Evolutionary conservation across 495 filamentous ascomycete genomes (phyloP).

Genomic region (Lophium mytilinum): DNA sequence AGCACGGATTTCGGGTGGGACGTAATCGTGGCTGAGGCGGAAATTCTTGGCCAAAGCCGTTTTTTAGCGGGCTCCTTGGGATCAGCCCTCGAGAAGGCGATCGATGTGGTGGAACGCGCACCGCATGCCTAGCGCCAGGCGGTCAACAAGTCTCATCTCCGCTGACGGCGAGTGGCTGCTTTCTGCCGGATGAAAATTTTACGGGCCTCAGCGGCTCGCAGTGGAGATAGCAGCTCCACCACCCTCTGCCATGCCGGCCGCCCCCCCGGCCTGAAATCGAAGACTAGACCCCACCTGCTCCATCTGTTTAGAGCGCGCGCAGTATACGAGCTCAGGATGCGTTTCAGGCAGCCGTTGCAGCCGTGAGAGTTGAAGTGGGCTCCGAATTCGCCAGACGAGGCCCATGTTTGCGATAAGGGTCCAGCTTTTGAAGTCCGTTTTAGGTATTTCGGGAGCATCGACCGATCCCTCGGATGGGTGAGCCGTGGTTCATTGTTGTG

Average conservation of each 20-base stretch:
- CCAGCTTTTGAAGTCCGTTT: no score
- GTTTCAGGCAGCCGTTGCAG: background rate
- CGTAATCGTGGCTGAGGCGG: no score
- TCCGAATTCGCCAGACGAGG: no score
- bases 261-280: no score
- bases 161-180: constrained; percentile 6
- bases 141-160: constrained; percentile 1
- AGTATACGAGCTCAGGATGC: background rate
- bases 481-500: no score
- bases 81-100: constrained; percentile 8
- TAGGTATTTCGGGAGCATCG: no score
- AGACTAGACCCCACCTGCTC: background rate
- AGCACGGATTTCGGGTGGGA: no score
- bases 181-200: constrained; percentile 17
- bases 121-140: background rate
- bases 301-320: background rate
- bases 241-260: background rate
- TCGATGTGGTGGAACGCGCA: background rate
- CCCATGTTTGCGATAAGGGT: no score
- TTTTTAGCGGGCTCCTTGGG: background rate
- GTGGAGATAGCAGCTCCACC: background rate
- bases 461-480: no score
- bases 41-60: no score
- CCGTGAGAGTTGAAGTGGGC: no score
- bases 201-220: background rate